Percentiles rank a stretch among this genome's conserved stretches.
Evolutionary conservation across 78 protist genomes (phyloP).

Genomic region (Speleostelium caveatum): DNA sequence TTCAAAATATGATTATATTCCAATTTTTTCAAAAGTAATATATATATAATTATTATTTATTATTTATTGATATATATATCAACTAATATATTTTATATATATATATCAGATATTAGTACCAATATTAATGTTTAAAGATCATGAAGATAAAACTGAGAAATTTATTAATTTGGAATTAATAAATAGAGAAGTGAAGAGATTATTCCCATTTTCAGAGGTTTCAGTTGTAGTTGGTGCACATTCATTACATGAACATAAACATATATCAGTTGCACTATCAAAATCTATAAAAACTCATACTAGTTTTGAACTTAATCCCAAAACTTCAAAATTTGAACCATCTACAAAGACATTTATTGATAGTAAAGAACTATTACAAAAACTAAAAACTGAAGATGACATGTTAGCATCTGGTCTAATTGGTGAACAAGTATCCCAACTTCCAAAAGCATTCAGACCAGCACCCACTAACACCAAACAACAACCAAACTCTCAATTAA

Average conservation of each 20-base stretch:
- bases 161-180: slow-evolving; percentile 7
- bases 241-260: slow-evolving; percentile 58
- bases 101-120: slow-evolving; percentile 37
- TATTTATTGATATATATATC: background rate
- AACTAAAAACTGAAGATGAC: slow-evolving; percentile 58
- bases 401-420: slow-evolving; percentile 54
- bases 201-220: slow-evolving; percentile 62
- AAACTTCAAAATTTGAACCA: slow-evolving; percentile 1
- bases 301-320: slow-evolving; percentile 50
- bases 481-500: background rate
- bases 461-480: background rate
- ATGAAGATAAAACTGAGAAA: background rate
- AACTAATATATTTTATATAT: too few species aligned
- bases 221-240: slow-evolving; percentile 37
- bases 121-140: slow-evolving; percentile 52
- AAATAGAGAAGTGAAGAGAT: slow-evolving; percentile 19
- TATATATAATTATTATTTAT: background rate
- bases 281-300: slow-evolving; percentile 67
- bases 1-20: slow-evolving; percentile 21
- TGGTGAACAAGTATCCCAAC: slow-evolving; percentile 16
- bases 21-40: slow-evolving; percentile 59
- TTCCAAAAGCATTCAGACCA: slow-evolving; percentile 8
- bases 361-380: slow-evolving; percentile 40
- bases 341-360: slow-evolving; percentile 27
- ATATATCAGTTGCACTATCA: slow-evolving; percentile 49